Evolutionary conservation across 148 eudicot genomes (phyloP).

Genomic region (Cornus controversa): DNA sequence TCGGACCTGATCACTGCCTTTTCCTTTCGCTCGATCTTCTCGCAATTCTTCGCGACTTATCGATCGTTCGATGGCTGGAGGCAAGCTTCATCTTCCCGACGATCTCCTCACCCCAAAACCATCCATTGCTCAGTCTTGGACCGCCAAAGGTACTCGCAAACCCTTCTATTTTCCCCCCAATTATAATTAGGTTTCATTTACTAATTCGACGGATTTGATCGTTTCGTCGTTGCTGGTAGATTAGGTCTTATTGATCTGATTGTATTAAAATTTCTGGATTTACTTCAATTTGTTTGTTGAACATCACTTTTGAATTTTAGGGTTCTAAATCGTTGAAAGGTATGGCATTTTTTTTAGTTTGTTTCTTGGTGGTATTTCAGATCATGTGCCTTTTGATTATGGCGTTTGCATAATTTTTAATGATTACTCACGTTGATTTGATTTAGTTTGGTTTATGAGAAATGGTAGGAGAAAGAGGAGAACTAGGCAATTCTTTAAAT

Average conservation of each 20-base stretch:
- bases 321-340: background rate
- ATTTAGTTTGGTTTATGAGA: background rate
- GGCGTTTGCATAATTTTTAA: background rate
- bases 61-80: conserved; percentile 34
- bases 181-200: conserved; percentile 6
- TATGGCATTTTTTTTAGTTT: background rate
- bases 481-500: background rate
- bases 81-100: conserved; percentile 48
- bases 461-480: background rate
- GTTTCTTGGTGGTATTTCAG: background rate
- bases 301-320: background rate
- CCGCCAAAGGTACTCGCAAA: conserved; percentile 23
- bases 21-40: conserved; percentile 1
- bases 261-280: background rate
- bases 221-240: background rate
- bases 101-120: conserved; percentile 48
- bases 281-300: background rate
- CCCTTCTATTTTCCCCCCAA: background rate
- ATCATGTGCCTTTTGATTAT: conserved; percentile 2
- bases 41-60: background rate
- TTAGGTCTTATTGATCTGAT: conserved; percentile 19
- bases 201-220: background rate
- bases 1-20: background rate
- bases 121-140: conserved; percentile 10
- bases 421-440: background rate